phyloP scores from a whole-genome alignment of 345 rosid genomes.

The Moricandia arvensis region DNA sequence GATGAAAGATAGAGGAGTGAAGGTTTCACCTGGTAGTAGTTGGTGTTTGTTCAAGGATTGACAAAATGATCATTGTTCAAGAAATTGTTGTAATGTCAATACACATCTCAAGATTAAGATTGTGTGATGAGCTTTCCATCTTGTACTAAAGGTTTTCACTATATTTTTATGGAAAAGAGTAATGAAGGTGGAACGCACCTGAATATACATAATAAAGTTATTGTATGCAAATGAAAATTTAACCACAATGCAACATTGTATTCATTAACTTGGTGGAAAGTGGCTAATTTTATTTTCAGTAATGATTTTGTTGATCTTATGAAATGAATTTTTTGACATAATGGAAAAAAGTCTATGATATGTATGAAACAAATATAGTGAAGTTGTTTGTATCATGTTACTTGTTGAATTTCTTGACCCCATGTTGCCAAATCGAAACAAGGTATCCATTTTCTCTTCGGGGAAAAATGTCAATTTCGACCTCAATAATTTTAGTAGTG shows the following conservation, averaged over 20 bases:
- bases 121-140: not conserved
- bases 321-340: not conserved
- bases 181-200: not conserved
- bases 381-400: no score
- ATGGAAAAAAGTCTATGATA: no score
- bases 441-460: no score
- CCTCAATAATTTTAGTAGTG: no score
- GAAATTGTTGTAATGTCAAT: not conserved
- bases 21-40: slow-evolving; percentile 55
- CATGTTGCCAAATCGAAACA: no score
- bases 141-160: not conserved
- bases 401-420: no score
- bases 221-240: not conserved
- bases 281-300: not conserved
- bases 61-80: not conserved
- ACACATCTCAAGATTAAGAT: not conserved
- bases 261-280: not conserved
- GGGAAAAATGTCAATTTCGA: no score
- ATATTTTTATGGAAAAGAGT: not conserved
- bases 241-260: not conserved
- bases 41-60: slow-evolving; percentile 47
- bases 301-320: not conserved
- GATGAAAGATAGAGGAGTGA: slow-evolving; percentile 55
- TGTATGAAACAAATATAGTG: no score
- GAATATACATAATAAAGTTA: not conserved